Base-by-base conservation (phyloP, 441 rosid genomes). In the Erodium texanum region DNA sequence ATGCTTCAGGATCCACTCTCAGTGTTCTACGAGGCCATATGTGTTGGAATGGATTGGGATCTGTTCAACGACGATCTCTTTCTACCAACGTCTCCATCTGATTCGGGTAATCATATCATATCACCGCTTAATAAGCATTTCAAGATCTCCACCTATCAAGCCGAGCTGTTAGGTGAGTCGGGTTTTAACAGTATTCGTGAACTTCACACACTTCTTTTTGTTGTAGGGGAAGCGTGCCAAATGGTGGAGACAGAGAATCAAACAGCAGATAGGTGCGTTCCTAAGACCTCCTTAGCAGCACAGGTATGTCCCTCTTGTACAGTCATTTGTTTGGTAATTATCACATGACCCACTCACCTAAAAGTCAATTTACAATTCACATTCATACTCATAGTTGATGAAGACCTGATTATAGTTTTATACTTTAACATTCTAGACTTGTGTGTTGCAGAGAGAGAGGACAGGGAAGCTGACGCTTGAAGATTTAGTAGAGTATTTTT, bases 371-470 rank as follows among this genome's bases (percentile, higher is more conserved):
- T n/a, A n/a, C n/a, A n/a, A n/a, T n/a, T n/a, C n/a, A n/a, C n/a
- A n/a, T n/a, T n/a, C n/a, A n/a, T n/a, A n/a, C n/a, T n/a, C n/a
- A n/a, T n/a, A n/a, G n/a, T n/a, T n/a, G n/a, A n/a, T n/a, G n/a
- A n/a, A n/a, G n/a, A n/a, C n/a, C n/a, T n/a, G n/a, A n/a, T n/a
- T n/a, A n/a, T n/a, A n/a, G n/a, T n/a, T n/a, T n/a, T n/a, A n/a
- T n/a, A n/a, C n/a, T n/a, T n/a, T n/a, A n/a, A n/a, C 27, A 9
- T 24, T 9, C 24, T 16, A 4, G 9, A 10, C 11, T 38, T 7
- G 45, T 38, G 45, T 77, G 70, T 68, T 73, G 76, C 86, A 89
- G 94, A 85, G 96, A 78, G 87, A 78, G 68, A 77, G 94, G 52
- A 59, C 89, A 0, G 81, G 75, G 0, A 82, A 65, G 3, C 6